Conservation (phyloP, 345 rosid genomes). For the Brassica incana region DNA sequence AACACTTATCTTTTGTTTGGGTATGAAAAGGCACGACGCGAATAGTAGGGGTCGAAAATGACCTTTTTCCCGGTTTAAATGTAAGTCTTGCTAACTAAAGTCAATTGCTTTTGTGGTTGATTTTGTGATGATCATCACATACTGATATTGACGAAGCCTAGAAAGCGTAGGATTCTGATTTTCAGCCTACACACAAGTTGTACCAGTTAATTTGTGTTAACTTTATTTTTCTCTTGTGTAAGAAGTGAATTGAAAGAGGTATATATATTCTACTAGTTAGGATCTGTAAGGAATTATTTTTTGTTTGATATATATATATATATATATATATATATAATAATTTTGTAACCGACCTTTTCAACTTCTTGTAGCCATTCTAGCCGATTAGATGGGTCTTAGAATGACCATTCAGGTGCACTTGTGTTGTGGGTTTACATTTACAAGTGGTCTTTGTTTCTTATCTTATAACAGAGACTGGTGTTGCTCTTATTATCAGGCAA, state of each 20-base stretch:
- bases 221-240: slow-evolving; percentile 83
- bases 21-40: too few species aligned
- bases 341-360: slow-evolving; percentile 37
- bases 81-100: neutral
- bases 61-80: neutral
- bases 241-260: slow-evolving; percentile 91
- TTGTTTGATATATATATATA: neutral
- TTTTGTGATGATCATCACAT: slow-evolving; percentile 41
- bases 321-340: neutral
- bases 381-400: slow-evolving; percentile 98
- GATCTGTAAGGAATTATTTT: neutral
- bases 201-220: slow-evolving; percentile 93
- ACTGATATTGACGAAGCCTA: slow-evolving; percentile 82
- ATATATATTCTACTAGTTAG: slow-evolving; percentile 6
- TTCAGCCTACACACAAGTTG: slow-evolving; percentile 86
- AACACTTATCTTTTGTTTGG: too few species aligned
- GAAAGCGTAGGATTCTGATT: slow-evolving; percentile 57
- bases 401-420: slow-evolving; percentile 85
- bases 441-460: slow-evolving; percentile 10
- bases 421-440: slow-evolving; percentile 6
- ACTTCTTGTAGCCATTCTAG: slow-evolving; percentile 75
- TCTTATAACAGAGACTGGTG: slow-evolving; percentile 10
- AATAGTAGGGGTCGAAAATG: too few species aligned
- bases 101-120: slow-evolving; percentile 7
- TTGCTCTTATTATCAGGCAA: slow-evolving; percentile 57